A percentile compares a stretch with the other conserved stretches of the same genome.
Conservation (phyloP, 2,329 filamentous ascomycete species). For the Aphanoascus verrucosus region DNA sequence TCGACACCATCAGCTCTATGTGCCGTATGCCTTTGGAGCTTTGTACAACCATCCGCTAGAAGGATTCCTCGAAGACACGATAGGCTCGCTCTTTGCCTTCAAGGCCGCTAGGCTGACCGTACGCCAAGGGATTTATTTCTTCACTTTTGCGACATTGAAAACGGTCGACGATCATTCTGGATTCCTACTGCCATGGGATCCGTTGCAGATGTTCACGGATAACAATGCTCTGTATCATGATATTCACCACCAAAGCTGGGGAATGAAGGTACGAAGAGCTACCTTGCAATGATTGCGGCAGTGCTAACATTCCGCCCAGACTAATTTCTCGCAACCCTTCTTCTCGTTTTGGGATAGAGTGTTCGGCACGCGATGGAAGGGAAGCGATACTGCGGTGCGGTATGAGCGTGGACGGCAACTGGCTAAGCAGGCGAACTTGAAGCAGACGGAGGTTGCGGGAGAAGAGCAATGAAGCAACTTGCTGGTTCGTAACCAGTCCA, state of each 20-base stretch:
- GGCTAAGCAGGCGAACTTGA: not conserved
- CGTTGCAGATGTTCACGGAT: conserved; percentile 77
- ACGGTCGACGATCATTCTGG: conserved; percentile 97
- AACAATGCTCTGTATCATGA: conserved; percentile 97
- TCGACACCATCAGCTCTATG: conserved; percentile 89
- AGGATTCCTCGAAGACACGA: conserved; percentile 83
- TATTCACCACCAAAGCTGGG: conserved; percentile 97
- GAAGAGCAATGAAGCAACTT: not conserved
- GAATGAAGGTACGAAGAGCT: conserved; percentile 58
- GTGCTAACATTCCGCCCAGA: conserved; percentile 14
- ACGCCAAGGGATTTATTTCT: conserved; percentile 81
- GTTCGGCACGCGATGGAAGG: conserved; percentile 72
- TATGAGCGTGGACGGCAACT: conserved; percentile 41
- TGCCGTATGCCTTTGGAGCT: conserved; percentile 92
- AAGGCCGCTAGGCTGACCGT: conserved; percentile 68
- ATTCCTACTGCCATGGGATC: conserved; percentile 87
- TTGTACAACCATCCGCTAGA: conserved; percentile 95
- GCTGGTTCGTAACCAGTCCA: not conserved
- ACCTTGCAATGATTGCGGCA: not conserved
- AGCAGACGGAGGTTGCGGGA: not conserved
- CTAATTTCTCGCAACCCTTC: conserved; percentile 39
- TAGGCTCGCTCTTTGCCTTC: conserved; percentile 74
- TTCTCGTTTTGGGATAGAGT: conserved; percentile 91
- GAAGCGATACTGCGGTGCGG: conserved; percentile 49
- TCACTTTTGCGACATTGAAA: conserved; percentile 79